Percentiles rank a stretch among this genome's conserved stretches.
Conservation (phyloP, 306 rosid genomes). For the Pachyrhizus erosus region DNA sequence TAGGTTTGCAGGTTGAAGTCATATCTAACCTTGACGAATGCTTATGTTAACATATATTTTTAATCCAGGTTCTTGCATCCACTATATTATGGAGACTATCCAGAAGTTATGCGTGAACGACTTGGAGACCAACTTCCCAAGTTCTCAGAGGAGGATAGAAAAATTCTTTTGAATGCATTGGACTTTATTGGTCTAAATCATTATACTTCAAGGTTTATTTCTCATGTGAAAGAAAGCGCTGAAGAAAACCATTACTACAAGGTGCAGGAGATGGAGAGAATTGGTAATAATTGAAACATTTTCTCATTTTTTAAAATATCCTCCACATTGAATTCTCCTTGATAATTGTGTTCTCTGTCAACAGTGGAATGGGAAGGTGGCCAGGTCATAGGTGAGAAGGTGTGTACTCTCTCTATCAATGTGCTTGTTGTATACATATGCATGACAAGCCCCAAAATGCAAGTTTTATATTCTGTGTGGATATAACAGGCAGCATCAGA, state of each 20-base stretch:
- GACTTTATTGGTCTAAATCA: slow-evolving; percentile 91
- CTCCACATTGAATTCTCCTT: slow-evolving; percentile 14
- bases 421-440: slow-evolving; percentile 16
- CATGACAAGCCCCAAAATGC: background rate
- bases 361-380: slow-evolving; percentile 92
- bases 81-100: slow-evolving; percentile 81
- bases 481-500: slow-evolving; percentile 93
- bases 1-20: slow-evolving; percentile 5
- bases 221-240: slow-evolving; percentile 53
- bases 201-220: slow-evolving; percentile 87
- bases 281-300: slow-evolving; percentile 52
- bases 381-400: slow-evolving; percentile 85
- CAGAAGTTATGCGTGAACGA: slow-evolving; percentile 73
- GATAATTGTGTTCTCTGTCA: slow-evolving; percentile 42
- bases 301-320: slow-evolving; percentile 10
- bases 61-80: slow-evolving; percentile 79
- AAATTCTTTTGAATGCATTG: slow-evolving; percentile 62
- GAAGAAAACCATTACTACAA: slow-evolving; percentile 56
- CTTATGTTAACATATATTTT: slow-evolving; percentile 26
- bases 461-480: slow-evolving; percentile 20
- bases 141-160: slow-evolving; percentile 79
- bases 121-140: slow-evolving; percentile 86
- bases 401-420: slow-evolving; percentile 43
- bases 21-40: slow-evolving; percentile 29
- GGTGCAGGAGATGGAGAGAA: slow-evolving; percentile 65